phyloP scores from a whole-genome alignment of 1,139 yeast species.

The Geotrichum klebahnii region DNA sequence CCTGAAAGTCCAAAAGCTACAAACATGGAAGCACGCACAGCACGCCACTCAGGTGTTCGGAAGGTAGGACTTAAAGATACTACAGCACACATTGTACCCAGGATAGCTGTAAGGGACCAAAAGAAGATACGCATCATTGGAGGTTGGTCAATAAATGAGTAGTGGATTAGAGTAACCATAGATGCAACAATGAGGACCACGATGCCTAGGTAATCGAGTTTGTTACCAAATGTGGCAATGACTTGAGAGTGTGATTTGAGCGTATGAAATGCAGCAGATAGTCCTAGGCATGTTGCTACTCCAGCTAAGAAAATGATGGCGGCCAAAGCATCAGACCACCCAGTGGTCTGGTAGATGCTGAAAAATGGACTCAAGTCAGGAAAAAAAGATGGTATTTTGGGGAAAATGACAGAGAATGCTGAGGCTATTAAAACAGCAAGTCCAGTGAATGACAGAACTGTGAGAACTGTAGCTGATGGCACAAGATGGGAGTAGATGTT shows the following conservation, averaged over 20 bases:
- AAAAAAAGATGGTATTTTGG: neutral
- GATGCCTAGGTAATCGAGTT: constrained; percentile 82
- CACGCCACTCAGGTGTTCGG: constrained; percentile 65
- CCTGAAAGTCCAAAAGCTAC: constrained; percentile 79
- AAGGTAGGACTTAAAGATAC: constrained; percentile 66
- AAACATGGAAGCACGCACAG: constrained; percentile 74
- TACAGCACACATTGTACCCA: constrained; percentile 61
- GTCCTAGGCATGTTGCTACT: constrained; percentile 55
- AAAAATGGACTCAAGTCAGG: constrained; percentile 31
- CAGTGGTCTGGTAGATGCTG: constrained; percentile 45
- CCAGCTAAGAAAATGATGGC: constrained; percentile 50
- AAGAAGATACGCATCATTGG: constrained; percentile 43
- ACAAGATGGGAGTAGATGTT: constrained; percentile 77
- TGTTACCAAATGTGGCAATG: constrained; percentile 65
- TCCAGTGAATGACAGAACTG: constrained; percentile 2
- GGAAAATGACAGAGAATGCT: neutral
- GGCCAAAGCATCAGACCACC: constrained; percentile 44
- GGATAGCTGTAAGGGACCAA: constrained; percentile 46
- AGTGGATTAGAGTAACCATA: constrained; percentile 63
- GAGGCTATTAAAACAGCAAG: constrained; percentile 1
- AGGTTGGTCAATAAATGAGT: constrained; percentile 57
- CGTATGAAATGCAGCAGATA: constrained; percentile 76
- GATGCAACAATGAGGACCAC: constrained; percentile 72
- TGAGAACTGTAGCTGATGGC: constrained; percentile 42
- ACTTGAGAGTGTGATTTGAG: constrained; percentile 67